A percentile compares a stretch with the other conserved stretches of the same genome.
Evolutionary conservation across 441 rosid genomes (phyloP).

Genomic region (Corymbia citriodora): DNA sequence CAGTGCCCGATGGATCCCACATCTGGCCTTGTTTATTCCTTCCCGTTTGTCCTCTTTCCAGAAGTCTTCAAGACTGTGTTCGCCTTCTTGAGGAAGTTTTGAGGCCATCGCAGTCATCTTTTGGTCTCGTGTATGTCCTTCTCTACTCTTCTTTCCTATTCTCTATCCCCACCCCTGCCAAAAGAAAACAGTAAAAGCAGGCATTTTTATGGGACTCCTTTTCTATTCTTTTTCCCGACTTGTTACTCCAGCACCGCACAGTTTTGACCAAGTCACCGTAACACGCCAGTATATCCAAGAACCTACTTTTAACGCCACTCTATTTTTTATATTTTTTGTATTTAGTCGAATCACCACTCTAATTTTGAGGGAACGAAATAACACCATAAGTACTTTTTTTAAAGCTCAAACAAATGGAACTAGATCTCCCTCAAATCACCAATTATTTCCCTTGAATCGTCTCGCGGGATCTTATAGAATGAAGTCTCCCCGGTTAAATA

Average conservation of each 20-base stretch:
- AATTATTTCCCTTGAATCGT: background rate
- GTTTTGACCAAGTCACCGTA: background rate
- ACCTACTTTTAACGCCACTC: background rate
- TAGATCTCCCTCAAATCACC: background rate
- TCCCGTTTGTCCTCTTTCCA: background rate
- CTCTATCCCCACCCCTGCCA: background rate
- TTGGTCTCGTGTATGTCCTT: background rate
- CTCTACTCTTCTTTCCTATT: background rate
- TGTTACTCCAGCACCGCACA: background rate
- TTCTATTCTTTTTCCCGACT: background rate
- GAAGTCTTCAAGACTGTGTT: rapidly evolving
- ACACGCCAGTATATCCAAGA: background rate
- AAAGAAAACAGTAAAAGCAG: background rate
- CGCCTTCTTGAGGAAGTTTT: background rate
- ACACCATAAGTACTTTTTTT: background rate
- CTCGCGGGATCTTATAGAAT: background rate
- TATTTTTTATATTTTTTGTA: no score
- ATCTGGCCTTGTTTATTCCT: background rate
- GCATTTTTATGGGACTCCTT: background rate
- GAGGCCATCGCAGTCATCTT: background rate
- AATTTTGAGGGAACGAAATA: background rate
- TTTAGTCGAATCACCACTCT: background rate
- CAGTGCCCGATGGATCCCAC: background rate
- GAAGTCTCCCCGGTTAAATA: background rate
- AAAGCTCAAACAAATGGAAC: background rate